Conservation (phyloP, 768 basidiomycete genomes). For the Rickenella mellea region DNA sequence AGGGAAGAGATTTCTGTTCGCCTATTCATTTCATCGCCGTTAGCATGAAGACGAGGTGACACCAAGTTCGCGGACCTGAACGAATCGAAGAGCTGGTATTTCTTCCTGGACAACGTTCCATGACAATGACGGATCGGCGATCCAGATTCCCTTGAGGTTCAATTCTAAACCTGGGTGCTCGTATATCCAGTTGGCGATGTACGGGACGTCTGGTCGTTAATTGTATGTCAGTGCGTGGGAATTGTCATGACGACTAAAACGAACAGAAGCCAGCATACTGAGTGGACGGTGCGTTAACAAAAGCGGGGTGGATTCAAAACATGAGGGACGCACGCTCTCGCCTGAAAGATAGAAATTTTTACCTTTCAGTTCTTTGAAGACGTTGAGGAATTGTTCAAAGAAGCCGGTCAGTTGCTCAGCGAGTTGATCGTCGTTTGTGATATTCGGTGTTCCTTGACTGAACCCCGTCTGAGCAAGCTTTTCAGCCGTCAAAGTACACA, state of each 20-base stretch:
- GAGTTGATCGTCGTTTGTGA: slow-evolving; percentile 46
- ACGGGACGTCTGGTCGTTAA: slow-evolving; percentile 7
- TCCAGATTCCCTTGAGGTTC: slow-evolving; percentile 14
- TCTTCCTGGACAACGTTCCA: slow-evolving; percentile 13
- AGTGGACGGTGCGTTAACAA: background rate
- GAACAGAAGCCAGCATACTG: slow-evolving; percentile 24
- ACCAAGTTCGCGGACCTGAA: slow-evolving; percentile 5
- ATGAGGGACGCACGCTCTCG: slow-evolving; percentile 50
- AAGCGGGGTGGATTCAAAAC: too few relatives aligned
- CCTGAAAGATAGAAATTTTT: slow-evolving; percentile 66
- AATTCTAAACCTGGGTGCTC: slow-evolving; percentile 12
- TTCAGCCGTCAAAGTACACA: background rate
- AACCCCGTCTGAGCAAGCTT: slow-evolving; percentile 41
- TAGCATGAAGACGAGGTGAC: background rate
- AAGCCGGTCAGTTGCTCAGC: slow-evolving; percentile 51
- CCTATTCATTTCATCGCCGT: slow-evolving; percentile 19
- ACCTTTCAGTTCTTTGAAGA: slow-evolving; percentile 64
- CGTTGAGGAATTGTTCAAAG: slow-evolving; percentile 63
- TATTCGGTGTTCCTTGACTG: slow-evolving; percentile 59
- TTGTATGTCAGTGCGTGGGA: background rate
- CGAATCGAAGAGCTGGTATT: slow-evolving; percentile 12
- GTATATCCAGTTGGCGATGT: slow-evolving; percentile 16
- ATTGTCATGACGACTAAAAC: slow-evolving; percentile 2
- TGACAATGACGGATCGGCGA: slow-evolving; percentile 13
- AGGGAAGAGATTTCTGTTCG: slow-evolving; percentile 48